Percentiles rank a stretch among this genome's conserved stretches.
phyloP scores from a whole-genome alignment of 306 rosid genomes.

The Vigna radiata region DNA sequence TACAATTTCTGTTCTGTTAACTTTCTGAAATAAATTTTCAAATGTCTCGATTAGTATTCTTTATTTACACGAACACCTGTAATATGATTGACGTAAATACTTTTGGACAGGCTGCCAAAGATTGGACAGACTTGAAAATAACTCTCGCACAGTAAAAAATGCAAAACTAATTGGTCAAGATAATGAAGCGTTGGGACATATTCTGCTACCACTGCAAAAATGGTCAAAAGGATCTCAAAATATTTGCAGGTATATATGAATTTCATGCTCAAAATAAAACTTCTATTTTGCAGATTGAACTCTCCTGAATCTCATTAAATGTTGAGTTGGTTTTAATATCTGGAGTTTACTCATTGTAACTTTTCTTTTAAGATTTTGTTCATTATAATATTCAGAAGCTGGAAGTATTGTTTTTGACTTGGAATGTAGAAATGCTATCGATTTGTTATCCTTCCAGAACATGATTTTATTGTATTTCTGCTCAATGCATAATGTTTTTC shows the following conservation, averaged over 20 bases:
- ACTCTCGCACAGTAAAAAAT: conserved; percentile 83
- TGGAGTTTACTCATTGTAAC: neutral
- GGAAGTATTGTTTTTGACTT: conserved; percentile 2
- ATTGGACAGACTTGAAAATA: conserved; percentile 78
- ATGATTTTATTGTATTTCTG: conserved; percentile 24
- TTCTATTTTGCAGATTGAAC: conserved; percentile 18
- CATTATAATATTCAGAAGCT: conserved; percentile 16
- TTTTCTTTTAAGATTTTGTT: neutral
- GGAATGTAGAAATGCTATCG: conserved; percentile 9
- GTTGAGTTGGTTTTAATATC: conserved; percentile 12
- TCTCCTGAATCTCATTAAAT: conserved; percentile 27
- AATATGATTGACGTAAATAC: conserved; percentile 29
- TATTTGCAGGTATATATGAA: conserved; percentile 61
- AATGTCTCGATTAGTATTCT: conserved; percentile 23
- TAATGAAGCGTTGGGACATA: conserved; percentile 70
- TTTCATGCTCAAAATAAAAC: conserved; percentile 20
- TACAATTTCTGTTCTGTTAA: conserved; percentile 27
- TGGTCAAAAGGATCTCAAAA: conserved; percentile 73
- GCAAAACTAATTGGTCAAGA: conserved; percentile 84
- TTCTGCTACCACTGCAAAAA: conserved; percentile 70
- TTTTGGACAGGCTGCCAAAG: conserved; percentile 65
- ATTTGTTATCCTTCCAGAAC: conserved; percentile 13
- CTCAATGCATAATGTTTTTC: neutral
- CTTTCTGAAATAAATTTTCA: conserved; percentile 14
- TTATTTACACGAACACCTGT: conserved; percentile 11